Percentiles rank a stretch among this genome's conserved stretches.
phyloP scores from a whole-genome alignment of 2,329 filamentous ascomycete genomes.

The Malbranchea cinnamomea region DNA sequence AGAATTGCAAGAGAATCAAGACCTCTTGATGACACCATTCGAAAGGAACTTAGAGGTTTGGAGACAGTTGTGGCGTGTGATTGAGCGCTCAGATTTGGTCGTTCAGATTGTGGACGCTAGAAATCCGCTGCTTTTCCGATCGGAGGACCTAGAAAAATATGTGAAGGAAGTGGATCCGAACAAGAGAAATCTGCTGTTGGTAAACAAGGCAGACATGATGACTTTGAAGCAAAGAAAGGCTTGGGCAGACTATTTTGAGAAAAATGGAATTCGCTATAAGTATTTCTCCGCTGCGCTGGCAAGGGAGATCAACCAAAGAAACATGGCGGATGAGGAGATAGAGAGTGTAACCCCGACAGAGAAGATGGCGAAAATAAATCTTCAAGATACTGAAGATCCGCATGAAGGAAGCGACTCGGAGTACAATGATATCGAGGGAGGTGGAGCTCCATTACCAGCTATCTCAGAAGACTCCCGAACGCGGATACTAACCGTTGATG shows the following conservation, averaged over 20 bases:
- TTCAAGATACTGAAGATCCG: slow-evolving; percentile 27
- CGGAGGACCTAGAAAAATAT: slow-evolving; percentile 82
- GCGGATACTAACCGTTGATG: slow-evolving; percentile 79
- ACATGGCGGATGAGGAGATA: slow-evolving; percentile 36
- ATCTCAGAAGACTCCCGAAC: slow-evolving; percentile 36
- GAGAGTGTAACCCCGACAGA: slow-evolving; percentile 36
- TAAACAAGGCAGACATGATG: slow-evolving; percentile 99
- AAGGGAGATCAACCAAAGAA: slow-evolving; percentile 71
- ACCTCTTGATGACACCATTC: slow-evolving; percentile 93
- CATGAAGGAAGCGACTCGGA: slow-evolving; percentile 19
- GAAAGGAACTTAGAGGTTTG: slow-evolving; percentile 96
- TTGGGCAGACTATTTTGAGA: slow-evolving; percentile 79
- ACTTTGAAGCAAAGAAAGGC: slow-evolving; percentile 62
- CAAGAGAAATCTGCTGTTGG: slow-evolving; percentile 82
- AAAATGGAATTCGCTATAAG: slow-evolving; percentile 70
- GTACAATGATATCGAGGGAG: slow-evolving; percentile 13
- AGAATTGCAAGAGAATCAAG: slow-evolving; percentile 83
- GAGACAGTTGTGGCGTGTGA: slow-evolving; percentile 95
- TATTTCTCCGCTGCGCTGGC: slow-evolving; percentile 94
- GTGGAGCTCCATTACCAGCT: slow-evolving; percentile 16
- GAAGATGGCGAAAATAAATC: slow-evolving; percentile 30
- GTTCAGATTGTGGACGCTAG: slow-evolving; percentile 97
- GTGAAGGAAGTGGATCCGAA: slow-evolving; percentile 80
- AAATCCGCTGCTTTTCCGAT: slow-evolving; percentile 86
- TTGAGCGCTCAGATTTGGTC: slow-evolving; percentile 86